Conservation (phyloP, 257 asterid species). For the Handroanthus guayacan region DNA sequence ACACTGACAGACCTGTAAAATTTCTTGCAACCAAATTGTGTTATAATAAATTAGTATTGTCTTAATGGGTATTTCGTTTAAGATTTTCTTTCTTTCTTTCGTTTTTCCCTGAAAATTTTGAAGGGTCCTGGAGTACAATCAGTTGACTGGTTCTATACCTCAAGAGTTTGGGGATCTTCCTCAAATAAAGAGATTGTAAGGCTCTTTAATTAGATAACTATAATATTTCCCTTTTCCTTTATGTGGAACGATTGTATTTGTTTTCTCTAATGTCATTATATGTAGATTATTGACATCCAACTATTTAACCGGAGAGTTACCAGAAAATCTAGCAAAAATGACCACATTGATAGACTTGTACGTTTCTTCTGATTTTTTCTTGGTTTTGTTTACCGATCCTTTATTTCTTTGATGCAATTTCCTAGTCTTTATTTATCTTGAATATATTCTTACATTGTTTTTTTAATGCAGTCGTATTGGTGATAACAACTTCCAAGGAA, state of each 20-base stretch:
- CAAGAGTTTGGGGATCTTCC: slow-evolving; percentile 68
- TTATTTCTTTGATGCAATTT: background rate
- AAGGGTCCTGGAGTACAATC: slow-evolving; percentile 68
- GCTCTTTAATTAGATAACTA: background rate
- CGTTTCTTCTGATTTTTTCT: slow-evolving; percentile 36
- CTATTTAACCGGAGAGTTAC: slow-evolving; percentile 70
- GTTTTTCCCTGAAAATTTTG: background rate
- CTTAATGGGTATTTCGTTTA: background rate
- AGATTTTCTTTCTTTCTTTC: background rate
- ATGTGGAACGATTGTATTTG: background rate
- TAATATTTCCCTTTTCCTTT: background rate
- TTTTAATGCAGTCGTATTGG: slow-evolving; percentile 59
- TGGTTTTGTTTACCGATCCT: background rate
- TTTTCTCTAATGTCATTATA: slow-evolving; percentile 11
- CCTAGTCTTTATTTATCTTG: background rate
- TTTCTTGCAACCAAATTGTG: slow-evolving; percentile 16
- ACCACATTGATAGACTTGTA: slow-evolving; percentile 67
- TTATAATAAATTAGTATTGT: background rate
- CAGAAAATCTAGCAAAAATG: slow-evolving; percentile 57
- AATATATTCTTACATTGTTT: background rate
- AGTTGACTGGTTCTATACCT: slow-evolving; percentile 72
- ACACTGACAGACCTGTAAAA: slow-evolving; percentile 63
- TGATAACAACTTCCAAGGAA: slow-evolving; percentile 72
- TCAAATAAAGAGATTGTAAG: slow-evolving; percentile 58
- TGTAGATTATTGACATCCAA: slow-evolving; percentile 63